Percentiles rank a stretch among this genome's conserved stretches.
These are phyloP conservation scores for Lentinula sp. DNA, from an alignment of 768 basidiomycete genomes.

Conservation along the genomic window DNA sequence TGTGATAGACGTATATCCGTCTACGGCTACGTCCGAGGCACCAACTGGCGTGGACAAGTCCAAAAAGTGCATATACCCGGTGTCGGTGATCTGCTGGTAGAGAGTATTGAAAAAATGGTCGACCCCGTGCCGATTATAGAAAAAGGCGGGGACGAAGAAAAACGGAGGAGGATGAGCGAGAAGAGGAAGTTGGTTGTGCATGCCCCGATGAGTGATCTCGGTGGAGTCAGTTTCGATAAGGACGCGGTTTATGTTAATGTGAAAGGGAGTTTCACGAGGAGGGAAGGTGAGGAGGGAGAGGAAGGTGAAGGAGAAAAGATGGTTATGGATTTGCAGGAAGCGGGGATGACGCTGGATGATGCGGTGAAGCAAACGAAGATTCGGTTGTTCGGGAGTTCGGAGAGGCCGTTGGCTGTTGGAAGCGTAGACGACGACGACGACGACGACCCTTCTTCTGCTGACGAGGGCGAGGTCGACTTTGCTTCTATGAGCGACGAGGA, in stretches of 20 bases:
- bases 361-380: slow-evolving; percentile 78
- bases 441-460: slow-evolving; percentile 18
- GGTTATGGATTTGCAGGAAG: slow-evolving; percentile 96
- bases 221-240: slow-evolving; percentile 95
- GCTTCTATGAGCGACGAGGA: slow-evolving; percentile 25
- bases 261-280: slow-evolving; percentile 83
- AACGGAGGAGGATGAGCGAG: slow-evolving; percentile 87
- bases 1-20: slow-evolving; percentile 91
- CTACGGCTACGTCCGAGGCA: slow-evolving; percentile 93
- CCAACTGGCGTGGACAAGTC: slow-evolving; percentile 61
- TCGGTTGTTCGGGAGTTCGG: slow-evolving; percentile 77
- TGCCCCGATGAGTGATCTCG: slow-evolving; percentile 98
- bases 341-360: slow-evolving; percentile 75
- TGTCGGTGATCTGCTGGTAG: slow-evolving; percentile 82
- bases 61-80: slow-evolving; percentile 91
- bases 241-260: slow-evolving; percentile 99
- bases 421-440: slow-evolving; percentile 23
- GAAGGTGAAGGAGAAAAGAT: slow-evolving; percentile 91
- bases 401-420: slow-evolving; percentile 47
- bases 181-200: slow-evolving; percentile 90
- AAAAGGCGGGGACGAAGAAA: slow-evolving; percentile 77
- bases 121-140: slow-evolving; percentile 92
- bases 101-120: slow-evolving; percentile 66
- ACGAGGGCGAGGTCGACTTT: slow-evolving; percentile 21
- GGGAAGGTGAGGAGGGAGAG: slow-evolving; percentile 59